phyloP scores from a whole-genome alignment of 768 basidiomycete species.

The Pleurotus salmoneostramineus region DNA sequence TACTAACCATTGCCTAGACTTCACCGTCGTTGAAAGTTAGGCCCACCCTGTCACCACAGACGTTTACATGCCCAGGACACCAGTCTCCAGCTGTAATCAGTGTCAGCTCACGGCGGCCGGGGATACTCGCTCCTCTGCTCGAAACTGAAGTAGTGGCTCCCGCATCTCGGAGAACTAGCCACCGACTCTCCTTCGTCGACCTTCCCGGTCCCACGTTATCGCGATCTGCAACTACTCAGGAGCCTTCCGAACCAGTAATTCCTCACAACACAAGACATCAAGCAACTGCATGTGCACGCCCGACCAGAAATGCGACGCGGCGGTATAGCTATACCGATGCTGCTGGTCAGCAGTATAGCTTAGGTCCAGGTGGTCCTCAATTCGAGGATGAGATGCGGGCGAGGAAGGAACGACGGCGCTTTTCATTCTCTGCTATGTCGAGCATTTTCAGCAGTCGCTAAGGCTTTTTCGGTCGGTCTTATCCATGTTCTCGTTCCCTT shows the following conservation, averaged over 20 bases:
- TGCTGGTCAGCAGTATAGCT: not conserved
- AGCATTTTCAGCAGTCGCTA: slow-evolving; percentile 10
- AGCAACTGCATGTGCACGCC: no score
- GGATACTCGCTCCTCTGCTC: not conserved
- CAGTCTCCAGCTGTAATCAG: not conserved
- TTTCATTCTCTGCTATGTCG: slow-evolving; percentile 27
- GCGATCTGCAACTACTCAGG: no score
- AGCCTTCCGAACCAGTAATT: no score
- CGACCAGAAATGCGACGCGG: not conserved
- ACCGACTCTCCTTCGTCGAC: slow-evolving; percentile 2
- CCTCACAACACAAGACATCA: no score
- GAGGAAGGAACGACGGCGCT: slow-evolving; percentile 20
- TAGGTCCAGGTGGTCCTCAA: no score
- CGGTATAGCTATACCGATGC: not conserved
- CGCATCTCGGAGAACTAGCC: not conserved
- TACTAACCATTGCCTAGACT: not conserved
- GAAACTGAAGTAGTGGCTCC: not conserved
- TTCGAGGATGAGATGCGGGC: no score
- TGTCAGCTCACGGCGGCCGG: not conserved
- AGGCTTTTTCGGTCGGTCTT: not conserved
- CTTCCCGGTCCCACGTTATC: not conserved
- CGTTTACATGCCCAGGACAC: not conserved
- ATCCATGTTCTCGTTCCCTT: no score
- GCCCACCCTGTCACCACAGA: not conserved
- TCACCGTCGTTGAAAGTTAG: not conserved